Percentiles rank a stretch among this genome's conserved stretches.
Conservation (phyloP, 805 yeast genomes). For the Myxozyma mucilagina region DNA sequence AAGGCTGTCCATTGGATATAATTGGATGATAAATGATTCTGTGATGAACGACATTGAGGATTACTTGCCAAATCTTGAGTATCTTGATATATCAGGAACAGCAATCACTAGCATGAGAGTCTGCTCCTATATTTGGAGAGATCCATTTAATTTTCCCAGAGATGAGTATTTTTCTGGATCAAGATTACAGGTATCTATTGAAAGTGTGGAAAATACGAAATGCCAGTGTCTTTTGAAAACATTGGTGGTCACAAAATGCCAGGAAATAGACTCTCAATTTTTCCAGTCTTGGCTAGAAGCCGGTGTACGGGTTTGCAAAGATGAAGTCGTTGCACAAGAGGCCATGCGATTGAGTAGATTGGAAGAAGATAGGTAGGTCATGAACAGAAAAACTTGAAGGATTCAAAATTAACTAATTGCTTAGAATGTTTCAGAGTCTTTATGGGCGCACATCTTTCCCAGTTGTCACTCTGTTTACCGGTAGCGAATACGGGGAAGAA, state of each 20-base stretch:
- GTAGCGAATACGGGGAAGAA: not conserved
- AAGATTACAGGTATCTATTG: not conserved
- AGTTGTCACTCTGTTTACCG: not conserved
- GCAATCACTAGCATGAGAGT: not conserved
- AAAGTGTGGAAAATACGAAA: too few species aligned
- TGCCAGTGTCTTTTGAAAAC: not conserved
- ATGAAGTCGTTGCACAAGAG: not conserved
- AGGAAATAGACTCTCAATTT: not conserved
- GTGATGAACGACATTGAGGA: not conserved
- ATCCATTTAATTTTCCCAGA: not conserved
- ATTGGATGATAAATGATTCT: constrained; percentile 2
- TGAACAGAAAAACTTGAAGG: too few species aligned
- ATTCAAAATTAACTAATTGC: not conserved
- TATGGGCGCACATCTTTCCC: not conserved
- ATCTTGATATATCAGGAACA: constrained; percentile 2
- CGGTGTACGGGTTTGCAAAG: not conserved
- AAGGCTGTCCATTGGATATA: not conserved
- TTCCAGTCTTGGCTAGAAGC: not conserved
- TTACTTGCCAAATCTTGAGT: not conserved
- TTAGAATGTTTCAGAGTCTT: constrained; percentile 4
- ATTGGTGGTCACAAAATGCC: constrained; percentile 1
- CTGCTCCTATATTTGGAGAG: not conserved
- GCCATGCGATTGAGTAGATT: not conserved
- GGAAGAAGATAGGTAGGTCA: constrained; percentile 1
- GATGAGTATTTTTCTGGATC: not conserved